Conservation (phyloP, 2,329 filamentous ascomycete species). For the Fusarium buxicola region DNA sequence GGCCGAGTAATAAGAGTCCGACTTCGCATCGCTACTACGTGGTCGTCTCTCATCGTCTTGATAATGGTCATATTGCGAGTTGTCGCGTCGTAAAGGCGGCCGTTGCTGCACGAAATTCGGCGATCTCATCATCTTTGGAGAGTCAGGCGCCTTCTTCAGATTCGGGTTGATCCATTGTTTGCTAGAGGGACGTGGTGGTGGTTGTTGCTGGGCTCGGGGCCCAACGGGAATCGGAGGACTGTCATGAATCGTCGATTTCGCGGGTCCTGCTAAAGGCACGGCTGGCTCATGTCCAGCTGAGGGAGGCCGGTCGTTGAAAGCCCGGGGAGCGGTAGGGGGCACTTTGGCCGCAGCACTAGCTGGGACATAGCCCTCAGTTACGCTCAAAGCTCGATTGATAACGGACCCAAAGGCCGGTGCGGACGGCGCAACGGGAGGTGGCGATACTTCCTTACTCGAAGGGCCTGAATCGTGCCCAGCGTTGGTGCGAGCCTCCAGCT, state of each 20-base stretch:
- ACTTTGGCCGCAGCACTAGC: conserved; percentile 56
- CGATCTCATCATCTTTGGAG: conserved; percentile 63
- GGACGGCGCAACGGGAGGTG: conserved; percentile 67
- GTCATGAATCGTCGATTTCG: conserved; percentile 55
- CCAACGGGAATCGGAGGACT: conserved; percentile 64
- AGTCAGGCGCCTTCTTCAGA: conserved; percentile 63
- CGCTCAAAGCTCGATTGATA: conserved; percentile 57
- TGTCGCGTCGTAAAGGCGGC: conserved; percentile 53
- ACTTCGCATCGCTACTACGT: conserved; percentile 65
- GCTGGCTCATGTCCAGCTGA: conserved; percentile 55
- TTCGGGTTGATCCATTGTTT: conserved; percentile 71
- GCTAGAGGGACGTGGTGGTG: conserved; percentile 61
- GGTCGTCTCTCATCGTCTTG: conserved; percentile 59
- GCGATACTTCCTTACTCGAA: conserved; percentile 64
- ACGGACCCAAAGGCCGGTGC: conserved; percentile 69
- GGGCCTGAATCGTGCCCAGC: conserved; percentile 60
- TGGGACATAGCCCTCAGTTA: conserved; percentile 48
- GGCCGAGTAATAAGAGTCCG: conserved; percentile 52
- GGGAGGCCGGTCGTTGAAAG: conserved; percentile 62
- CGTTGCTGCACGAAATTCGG: conserved; percentile 61
- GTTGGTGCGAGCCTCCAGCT: conserved; percentile 61
- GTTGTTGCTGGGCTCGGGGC: conserved; percentile 63
- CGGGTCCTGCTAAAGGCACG: conserved; percentile 55
- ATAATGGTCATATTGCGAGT: conserved; percentile 51
- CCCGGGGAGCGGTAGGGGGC: conserved; percentile 66